Evolutionary conservation across 2,329 filamentous ascomycete genomes (phyloP).

Genomic region (Neoscytalidium dimidiatum): DNA sequence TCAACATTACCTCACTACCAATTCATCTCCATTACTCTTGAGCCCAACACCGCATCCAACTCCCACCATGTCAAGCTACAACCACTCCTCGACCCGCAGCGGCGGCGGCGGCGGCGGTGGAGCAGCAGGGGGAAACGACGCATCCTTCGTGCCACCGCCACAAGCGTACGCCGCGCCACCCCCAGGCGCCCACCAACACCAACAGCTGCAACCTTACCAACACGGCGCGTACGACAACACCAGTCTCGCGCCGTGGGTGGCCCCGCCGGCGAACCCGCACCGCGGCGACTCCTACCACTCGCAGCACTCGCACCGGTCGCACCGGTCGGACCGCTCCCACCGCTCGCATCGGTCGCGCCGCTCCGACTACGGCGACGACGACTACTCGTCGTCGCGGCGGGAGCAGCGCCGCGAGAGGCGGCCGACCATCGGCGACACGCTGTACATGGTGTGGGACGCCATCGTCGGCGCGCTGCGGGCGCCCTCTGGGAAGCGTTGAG

Average conservation of each 20-base stretch:
- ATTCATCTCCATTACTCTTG: neutral
- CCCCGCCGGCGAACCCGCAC: neutral
- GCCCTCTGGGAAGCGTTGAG: slow-evolving; percentile 3
- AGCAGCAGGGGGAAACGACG: too few relatives aligned
- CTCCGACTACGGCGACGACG: neutral
- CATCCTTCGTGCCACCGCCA: slow-evolving; percentile 62
- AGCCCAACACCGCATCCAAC: neutral
- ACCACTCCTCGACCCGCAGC: slow-evolving; percentile 51
- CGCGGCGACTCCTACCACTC: neutral
- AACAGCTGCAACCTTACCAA: neutral
- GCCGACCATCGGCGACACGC: slow-evolving; percentile 31
- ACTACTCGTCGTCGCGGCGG: neutral
- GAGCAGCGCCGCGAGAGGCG: slow-evolving; percentile 21
- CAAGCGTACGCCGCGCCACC: slow-evolving; percentile 14
- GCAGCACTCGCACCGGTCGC: slow-evolving; percentile 22
- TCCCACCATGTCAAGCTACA: slow-evolving; percentile 64
- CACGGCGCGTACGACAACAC: neutral
- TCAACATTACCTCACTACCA: neutral
- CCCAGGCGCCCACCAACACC: slow-evolving; percentile 8
- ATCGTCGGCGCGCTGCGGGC: slow-evolving; percentile 14
- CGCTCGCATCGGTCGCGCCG: slow-evolving; percentile 21
- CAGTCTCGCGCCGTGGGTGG: slow-evolving; percentile 3
- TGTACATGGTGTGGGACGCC: slow-evolving; percentile 17
- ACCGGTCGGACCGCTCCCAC: slow-evolving; percentile 18
- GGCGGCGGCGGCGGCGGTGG: slow-evolving; percentile 44